Percentiles rank a stretch among this genome's conserved stretches.
These are phyloP conservation scores for Panicum miliaceum DNA, from an alignment of 176 grass and related monocot species.

Conservation along the genomic window DNA sequence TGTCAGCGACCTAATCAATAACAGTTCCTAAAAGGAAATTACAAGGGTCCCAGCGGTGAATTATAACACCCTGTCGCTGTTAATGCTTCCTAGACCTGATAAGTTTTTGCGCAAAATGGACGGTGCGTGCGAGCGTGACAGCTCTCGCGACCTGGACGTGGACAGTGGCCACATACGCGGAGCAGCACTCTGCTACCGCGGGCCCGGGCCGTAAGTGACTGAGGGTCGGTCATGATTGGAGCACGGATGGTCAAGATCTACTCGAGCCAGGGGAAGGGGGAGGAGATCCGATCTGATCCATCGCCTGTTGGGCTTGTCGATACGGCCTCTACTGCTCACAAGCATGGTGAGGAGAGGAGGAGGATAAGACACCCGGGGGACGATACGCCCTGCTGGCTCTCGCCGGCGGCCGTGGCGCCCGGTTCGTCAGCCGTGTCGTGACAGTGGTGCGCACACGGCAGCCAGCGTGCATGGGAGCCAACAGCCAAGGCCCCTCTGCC, in stretches of 20 bases:
- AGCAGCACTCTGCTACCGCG: background rate
- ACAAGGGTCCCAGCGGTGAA: background rate
- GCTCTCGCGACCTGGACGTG: background rate
- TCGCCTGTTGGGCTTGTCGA: slow-evolving; percentile 23
- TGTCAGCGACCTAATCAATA: background rate
- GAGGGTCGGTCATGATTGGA: slow-evolving; percentile 28
- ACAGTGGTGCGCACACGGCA: background rate
- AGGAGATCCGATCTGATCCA: slow-evolving; percentile 36
- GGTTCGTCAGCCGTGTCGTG: background rate
- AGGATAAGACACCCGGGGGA: background rate
- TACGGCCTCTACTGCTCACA: slow-evolving; percentile 10
- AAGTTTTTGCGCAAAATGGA: background rate
- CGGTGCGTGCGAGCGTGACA: background rate
- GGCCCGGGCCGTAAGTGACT: background rate
- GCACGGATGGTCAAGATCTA: slow-evolving; percentile 56
- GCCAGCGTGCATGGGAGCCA: background rate
- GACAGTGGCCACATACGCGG: background rate
- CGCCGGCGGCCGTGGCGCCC: background rate
- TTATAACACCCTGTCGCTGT: background rate
- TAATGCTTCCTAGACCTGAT: background rate
- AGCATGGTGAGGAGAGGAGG: background rate
- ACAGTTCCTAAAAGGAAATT: background rate
- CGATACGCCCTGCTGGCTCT: background rate
- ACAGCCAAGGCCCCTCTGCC: too few species aligned
- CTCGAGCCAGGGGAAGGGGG: slow-evolving; percentile 32